These are phyloP conservation scores for Closterium sp. DNA, from an alignment of 139 green algal genomes.

Conservation along the genomic window DNA sequence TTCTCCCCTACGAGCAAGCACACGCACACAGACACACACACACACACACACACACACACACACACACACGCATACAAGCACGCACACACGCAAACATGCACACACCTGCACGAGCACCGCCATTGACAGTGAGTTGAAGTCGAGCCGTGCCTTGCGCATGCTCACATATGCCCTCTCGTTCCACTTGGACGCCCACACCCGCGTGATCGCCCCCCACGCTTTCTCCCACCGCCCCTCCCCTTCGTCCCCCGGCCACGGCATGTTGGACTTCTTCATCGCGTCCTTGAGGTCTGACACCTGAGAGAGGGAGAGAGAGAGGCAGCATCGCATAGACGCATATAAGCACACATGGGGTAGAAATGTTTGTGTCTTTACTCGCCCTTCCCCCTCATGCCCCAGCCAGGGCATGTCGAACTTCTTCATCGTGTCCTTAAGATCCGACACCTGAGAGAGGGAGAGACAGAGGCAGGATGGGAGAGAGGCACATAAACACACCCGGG, in stretches of 20 bases:
- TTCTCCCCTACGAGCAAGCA: too few relatives aligned
- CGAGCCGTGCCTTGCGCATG: slow-evolving; percentile 67
- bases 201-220: slow-evolving; percentile 11
- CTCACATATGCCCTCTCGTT: slow-evolving; percentile 88
- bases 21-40: neutral
- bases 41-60: too few relatives aligned
- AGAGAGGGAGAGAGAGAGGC: slow-evolving; percentile 46
- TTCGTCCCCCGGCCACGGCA: slow-evolving; percentile 69
- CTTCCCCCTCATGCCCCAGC: too few relatives aligned
- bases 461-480: too few relatives aligned
- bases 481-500: too few relatives aligned
- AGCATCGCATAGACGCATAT: too few relatives aligned
- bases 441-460: too few relatives aligned
- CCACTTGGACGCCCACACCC: slow-evolving; percentile 97
- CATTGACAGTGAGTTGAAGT: slow-evolving; percentile 87
- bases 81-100: too few relatives aligned
- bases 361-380: too few relatives aligned
- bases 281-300: slow-evolving; percentile 63
- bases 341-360: too few relatives aligned
- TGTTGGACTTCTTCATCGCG: slow-evolving; percentile 69
- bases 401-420: too few relatives aligned
- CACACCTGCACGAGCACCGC: slow-evolving; percentile 91
- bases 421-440: slow-evolving; percentile 40
- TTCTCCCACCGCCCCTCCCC: slow-evolving; percentile 72
- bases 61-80: too few relatives aligned